Percentiles rank a stretch among this genome's conserved stretches.
Conservation (phyloP, 306 rosid species). For the Oxytropis ochrocephala region DNA sequence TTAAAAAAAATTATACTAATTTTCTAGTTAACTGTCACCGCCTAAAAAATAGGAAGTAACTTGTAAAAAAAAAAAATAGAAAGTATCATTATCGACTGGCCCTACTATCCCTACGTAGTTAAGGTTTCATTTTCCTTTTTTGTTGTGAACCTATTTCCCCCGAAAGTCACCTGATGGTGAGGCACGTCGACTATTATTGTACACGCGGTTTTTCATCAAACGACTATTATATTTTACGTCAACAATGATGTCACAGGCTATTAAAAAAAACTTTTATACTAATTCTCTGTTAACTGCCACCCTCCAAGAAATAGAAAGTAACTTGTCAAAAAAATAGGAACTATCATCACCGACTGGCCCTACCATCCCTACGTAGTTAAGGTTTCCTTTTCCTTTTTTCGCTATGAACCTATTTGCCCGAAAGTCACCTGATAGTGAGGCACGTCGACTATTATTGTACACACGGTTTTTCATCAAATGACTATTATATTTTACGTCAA, state of each 20-base stretch:
- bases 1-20: no score
- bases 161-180: neutral
- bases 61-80: no score
- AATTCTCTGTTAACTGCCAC: conserved; percentile 33
- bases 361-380: neutral
- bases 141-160: neutral
- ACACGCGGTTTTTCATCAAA: conserved; percentile 27
- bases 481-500: neutral
- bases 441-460: conserved; percentile 1
- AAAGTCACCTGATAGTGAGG: neutral
- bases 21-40: conserved; percentile 38
- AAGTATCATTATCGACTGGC: conserved; percentile 24
- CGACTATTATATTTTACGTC: conserved; percentile 9
- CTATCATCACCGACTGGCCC: conserved; percentile 27
- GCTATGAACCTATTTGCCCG: neutral
- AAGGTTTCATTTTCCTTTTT: neutral
- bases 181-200: conserved; percentile 5
- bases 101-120: neutral
- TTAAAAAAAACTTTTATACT: no score
- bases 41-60: neutral
- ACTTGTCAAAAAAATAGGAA: neutral
- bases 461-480: conserved; percentile 26
- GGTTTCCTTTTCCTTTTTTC: neutral
- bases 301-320: neutral
- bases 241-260: no score